These are phyloP conservation scores for Magnolia changhungtana DNA, from an alignment of 164 flowering plant genomes.

Conservation along the genomic window DNA sequence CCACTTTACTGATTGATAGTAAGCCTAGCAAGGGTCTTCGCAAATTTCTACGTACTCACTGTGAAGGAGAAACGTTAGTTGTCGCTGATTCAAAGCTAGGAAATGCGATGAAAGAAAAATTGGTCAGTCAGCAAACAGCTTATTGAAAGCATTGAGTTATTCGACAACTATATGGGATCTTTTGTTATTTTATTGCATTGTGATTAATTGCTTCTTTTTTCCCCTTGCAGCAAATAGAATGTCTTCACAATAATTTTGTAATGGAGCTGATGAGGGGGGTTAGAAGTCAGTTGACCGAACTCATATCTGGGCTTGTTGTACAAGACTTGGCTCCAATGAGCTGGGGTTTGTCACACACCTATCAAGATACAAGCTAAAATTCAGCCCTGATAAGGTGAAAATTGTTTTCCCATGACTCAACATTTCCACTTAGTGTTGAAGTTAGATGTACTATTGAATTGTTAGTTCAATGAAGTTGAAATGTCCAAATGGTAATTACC, in stretches of 20 bases:
- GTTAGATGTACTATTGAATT: too few species aligned
- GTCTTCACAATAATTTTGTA: conserved; percentile 70
- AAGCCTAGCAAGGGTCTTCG: conserved; percentile 84
- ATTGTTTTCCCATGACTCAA: background rate
- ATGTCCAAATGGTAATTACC: too few species aligned
- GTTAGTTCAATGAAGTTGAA: too few species aligned
- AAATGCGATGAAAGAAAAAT: conserved; percentile 75
- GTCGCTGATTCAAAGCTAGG: conserved; percentile 93
- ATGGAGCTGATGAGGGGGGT: conserved; percentile 97
- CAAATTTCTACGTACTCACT: conserved; percentile 75
- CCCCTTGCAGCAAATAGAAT: conserved; percentile 56
- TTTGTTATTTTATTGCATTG: background rate
- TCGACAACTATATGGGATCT: background rate
- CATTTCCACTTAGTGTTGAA: too few species aligned
- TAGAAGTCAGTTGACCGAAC: conserved; percentile 79
- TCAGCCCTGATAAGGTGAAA: conserved; percentile 89
- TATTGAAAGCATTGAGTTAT: background rate
- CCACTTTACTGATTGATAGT: conserved; percentile 69
- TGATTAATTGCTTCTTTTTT: background rate
- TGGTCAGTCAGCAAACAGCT: conserved; percentile 38
- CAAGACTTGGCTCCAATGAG: conserved; percentile 97
- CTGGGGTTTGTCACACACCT: conserved; percentile 83
- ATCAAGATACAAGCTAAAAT: conserved; percentile 90
- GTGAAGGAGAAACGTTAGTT: conserved; percentile 74
- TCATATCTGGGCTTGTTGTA: conserved; percentile 70